Evolutionary conservation across 2,329 filamentous ascomycete species (phyloP), one percentile per base, ranked within the genome.

Genomic region (Aquanectria penicillioides): DNA sequence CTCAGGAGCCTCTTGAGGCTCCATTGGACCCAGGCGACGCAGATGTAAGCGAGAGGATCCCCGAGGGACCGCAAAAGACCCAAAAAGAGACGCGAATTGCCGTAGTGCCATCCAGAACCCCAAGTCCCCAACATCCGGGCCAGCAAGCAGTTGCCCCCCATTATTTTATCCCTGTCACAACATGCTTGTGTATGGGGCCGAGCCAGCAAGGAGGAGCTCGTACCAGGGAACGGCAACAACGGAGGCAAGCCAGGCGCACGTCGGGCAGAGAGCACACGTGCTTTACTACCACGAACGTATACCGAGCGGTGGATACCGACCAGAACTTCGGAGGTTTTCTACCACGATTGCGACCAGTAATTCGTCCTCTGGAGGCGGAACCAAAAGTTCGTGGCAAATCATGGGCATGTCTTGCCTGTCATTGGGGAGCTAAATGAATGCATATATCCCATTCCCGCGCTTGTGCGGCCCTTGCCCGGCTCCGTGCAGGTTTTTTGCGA

Each of bases 251-350:
- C 43, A 20, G 38, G 10, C 47, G 28, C 15, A 28, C 36, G 15
- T 28, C 36, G 28, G 41, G 43, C 13, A 38, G 15, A 18, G 41
- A 52, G 48, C 55, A 58, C 55, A 58, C 55, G 55, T 51, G 55
- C 36, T 46, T 25, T 5, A 51, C 55, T 58, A 22, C 55, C 55
- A 34, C 25, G 48, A 53, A 48, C 28, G 48, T 25, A 43, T 48
- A 58, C 55, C 48, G 55, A 58, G 48, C 41, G 10, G 55, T 58
- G 55, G 55, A 47, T 46, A 50, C 47, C 13, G 20, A 38, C 29
- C 34, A 33, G 37, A 40, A 40, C 33, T 36, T 28, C 29, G 38
- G 34, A 31, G 26, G n/a, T 36, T 53, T 44, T 53, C 26, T 7
- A 33, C 12, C 50, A n/a, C n/a, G n/a, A 41, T 23, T 46, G 31